Percentiles rank a stretch among this genome's conserved stretches.
These are phyloP conservation scores for Pythium utonaiense DNA, from an alignment of 352 stramenopile genomes.

Conservation along the genomic window DNA sequence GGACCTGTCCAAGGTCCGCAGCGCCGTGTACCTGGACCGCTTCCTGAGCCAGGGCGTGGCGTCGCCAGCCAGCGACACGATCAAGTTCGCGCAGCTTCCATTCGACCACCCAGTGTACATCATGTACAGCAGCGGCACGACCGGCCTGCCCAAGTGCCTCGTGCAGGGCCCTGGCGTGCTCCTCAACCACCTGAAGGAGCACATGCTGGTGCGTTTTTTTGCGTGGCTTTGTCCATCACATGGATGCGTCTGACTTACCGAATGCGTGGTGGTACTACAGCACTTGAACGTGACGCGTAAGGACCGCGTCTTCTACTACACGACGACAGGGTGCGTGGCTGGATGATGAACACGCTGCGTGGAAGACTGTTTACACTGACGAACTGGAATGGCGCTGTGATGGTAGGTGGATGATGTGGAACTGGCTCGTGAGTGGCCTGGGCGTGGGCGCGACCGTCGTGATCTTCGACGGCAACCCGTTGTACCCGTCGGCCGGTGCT, in stretches of 20 bases:
- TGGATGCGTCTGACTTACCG: neutral
- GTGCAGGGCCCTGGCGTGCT: constrained; percentile 74
- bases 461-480: constrained; percentile 71
- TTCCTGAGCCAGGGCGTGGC: constrained; percentile 36
- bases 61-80: constrained; percentile 23
- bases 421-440: constrained; percentile 77
- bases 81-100: constrained; percentile 66
- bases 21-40: constrained; percentile 49
- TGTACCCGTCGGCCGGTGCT: constrained; percentile 48
- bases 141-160: constrained; percentile 84
- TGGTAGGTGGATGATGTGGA: constrained; percentile 87
- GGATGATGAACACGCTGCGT: neutral
- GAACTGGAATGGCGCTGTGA: neutral
- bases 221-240: neutral
- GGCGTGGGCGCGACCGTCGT: constrained; percentile 70
- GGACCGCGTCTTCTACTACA: constrained; percentile 82
- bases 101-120: constrained; percentile 88
- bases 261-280: constrained; percentile 17
- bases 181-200: constrained; percentile 80
- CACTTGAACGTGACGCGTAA: constrained; percentile 61
- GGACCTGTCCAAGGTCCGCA: constrained; percentile 52
- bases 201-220: constrained; percentile 51
- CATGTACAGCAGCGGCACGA: constrained; percentile 88
- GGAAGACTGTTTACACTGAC: neutral
- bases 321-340: constrained; percentile 46